These are phyloP conservation scores for Monilinia laxa DNA, from an alignment of 2,329 filamentous ascomycete genomes.

Conservation along the genomic window DNA sequence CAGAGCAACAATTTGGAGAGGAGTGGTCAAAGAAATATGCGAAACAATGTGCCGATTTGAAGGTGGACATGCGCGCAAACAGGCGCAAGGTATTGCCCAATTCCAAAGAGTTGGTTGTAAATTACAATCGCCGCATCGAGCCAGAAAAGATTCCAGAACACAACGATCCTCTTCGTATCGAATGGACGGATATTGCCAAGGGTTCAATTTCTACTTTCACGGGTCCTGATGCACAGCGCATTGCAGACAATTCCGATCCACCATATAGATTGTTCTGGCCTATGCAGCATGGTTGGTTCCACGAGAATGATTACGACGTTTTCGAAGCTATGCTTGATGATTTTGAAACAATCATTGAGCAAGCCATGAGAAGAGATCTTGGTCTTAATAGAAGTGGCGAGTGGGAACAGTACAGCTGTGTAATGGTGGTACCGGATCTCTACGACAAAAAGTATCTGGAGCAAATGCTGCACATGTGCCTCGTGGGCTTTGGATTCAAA, in stretches of 20 bases:
- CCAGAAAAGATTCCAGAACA: constrained; percentile 89
- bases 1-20: constrained; percentile 83
- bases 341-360: constrained; percentile 81
- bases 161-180: constrained; percentile 89
- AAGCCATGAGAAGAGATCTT: constrained; percentile 81
- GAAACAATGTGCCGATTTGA: constrained; percentile 82
- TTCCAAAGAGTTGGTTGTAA: constrained; percentile 91
- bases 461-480: constrained; percentile 76
- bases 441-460: constrained; percentile 95
- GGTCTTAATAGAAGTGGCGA: constrained; percentile 74
- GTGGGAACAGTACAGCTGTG: constrained; percentile 88
- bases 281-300: constrained; percentile 79
- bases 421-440: constrained; percentile 94
- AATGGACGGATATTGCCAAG: constrained; percentile 83
- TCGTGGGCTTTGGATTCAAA: constrained; percentile 86
- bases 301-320: constrained; percentile 82
- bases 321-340: constrained; percentile 82
- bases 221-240: constrained; percentile 76
- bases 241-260: constrained; percentile 85
- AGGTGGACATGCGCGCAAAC: constrained; percentile 85
- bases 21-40: constrained; percentile 75
- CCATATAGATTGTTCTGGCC: constrained; percentile 95
- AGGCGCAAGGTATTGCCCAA: constrained; percentile 96
- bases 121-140: constrained; percentile 83
- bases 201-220: constrained; percentile 61